phyloP scores from a whole-genome alignment of 2,329 filamentous ascomycete species.

The Exophiala viscosa region DNA sequence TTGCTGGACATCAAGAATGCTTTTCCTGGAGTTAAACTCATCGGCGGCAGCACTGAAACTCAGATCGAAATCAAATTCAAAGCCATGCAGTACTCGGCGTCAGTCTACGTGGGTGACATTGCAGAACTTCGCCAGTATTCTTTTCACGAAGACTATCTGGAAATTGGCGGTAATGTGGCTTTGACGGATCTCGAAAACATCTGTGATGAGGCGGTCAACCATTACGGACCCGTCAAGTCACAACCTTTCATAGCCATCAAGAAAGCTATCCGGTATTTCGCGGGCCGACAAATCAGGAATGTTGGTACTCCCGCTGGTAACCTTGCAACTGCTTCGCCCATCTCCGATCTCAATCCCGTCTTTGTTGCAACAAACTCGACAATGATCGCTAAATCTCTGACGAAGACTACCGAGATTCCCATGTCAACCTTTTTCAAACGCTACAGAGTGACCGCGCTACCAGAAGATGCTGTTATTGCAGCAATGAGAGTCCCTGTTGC shows the following conservation, averaged over 20 bases:
- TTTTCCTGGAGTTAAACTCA: slow-evolving; percentile 84
- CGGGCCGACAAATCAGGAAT: slow-evolving; percentile 90
- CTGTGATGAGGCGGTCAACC: slow-evolving; percentile 70
- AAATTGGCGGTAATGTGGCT: slow-evolving; percentile 88
- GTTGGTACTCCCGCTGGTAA: slow-evolving; percentile 97
- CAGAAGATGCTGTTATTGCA: slow-evolving; percentile 77
- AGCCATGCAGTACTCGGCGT: slow-evolving; percentile 81
- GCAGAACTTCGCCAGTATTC: slow-evolving; percentile 78
- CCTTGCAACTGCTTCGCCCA: slow-evolving; percentile 88
- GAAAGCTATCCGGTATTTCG: slow-evolving; percentile 93
- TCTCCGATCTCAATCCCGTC: slow-evolving; percentile 92
- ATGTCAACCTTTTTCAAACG: slow-evolving; percentile 91
- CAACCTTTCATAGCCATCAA: slow-evolving; percentile 88
- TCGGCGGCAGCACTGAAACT: slow-evolving; percentile 93
- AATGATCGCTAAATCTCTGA: slow-evolving; percentile 72
- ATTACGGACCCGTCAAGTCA: slow-evolving; percentile 66
- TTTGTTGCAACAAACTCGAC: slow-evolving; percentile 82
- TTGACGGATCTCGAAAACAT: slow-evolving; percentile 88
- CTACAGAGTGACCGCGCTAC: slow-evolving; percentile 79
- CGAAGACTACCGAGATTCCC: slow-evolving; percentile 74
- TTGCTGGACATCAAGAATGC: slow-evolving; percentile 85
- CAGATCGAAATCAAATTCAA: slow-evolving; percentile 99
- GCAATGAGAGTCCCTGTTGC: slow-evolving; percentile 81
- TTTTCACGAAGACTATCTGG: slow-evolving; percentile 76
- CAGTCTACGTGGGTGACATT: slow-evolving; percentile 91